A percentile compares a stretch with the other conserved stretches of the same genome.
Conservation (phyloP, 2,329 filamentous ascomycete genomes). For the Colletotrichum tropicicola region DNA sequence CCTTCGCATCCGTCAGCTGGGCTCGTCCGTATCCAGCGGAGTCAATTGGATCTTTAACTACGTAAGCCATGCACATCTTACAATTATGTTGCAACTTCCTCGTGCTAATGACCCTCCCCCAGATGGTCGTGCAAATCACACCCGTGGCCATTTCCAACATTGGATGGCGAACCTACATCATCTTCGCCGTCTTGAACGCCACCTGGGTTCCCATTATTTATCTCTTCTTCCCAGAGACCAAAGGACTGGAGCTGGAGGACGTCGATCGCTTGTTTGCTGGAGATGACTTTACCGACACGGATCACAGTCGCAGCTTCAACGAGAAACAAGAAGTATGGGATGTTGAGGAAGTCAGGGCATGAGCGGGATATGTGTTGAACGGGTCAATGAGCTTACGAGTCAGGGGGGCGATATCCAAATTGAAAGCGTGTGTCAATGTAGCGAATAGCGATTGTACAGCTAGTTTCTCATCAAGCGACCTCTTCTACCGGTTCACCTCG, state of each 20-base stretch:
- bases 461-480: background rate
- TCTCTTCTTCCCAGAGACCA: slow-evolving; percentile 42
- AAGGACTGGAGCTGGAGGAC: slow-evolving; percentile 51
- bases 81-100: too few relatives aligned
- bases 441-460: background rate
- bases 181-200: slow-evolving; percentile 39
- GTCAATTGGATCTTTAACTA: slow-evolving; percentile 46
- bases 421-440: background rate
- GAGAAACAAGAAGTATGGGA: slow-evolving; percentile 16
- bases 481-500: too few relatives aligned
- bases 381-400: background rate
- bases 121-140: slow-evolving; percentile 32
- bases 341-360: slow-evolving; percentile 6
- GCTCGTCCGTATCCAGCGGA: slow-evolving; percentile 43
- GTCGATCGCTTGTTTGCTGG: slow-evolving; percentile 37
- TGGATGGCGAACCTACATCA: slow-evolving; percentile 37
- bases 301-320: background rate
- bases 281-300: slow-evolving; percentile 35
- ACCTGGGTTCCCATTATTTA: slow-evolving; percentile 41
- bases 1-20: slow-evolving; percentile 39
- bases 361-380: background rate
- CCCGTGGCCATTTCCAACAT: slow-evolving; percentile 26
- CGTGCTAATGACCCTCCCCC: too few relatives aligned
- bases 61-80: too few relatives aligned
- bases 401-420: background rate